These are phyloP conservation scores for Ascomycota sp. DNA, from an alignment of 2,329 filamentous ascomycete species.

Conservation along the genomic window DNA sequence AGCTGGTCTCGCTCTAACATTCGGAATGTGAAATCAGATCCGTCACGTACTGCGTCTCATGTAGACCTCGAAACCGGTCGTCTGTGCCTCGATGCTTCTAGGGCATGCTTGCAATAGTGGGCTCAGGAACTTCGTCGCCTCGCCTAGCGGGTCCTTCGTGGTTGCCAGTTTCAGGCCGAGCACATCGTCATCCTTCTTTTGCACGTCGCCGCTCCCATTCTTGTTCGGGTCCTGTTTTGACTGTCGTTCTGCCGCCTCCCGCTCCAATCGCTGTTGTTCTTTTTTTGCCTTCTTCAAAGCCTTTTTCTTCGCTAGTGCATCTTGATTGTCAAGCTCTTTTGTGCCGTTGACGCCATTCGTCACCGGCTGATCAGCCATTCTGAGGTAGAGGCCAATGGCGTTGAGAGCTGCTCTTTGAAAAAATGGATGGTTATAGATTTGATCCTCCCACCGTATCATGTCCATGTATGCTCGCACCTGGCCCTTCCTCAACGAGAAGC, in stretches of 20 bases:
- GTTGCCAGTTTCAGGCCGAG: conserved; percentile 60
- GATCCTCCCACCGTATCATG: conserved; percentile 93
- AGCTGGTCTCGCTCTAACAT: not conserved
- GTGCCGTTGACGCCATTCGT: conserved; percentile 41
- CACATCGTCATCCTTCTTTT: conserved; percentile 84
- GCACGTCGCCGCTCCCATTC: conserved; percentile 42
- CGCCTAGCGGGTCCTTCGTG: conserved; percentile 64
- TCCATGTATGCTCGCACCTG: conserved; percentile 89
- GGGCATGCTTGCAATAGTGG: conserved; percentile 70
- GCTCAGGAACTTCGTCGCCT: conserved; percentile 68
- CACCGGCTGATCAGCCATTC: conserved; percentile 55
- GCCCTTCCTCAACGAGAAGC: conserved; percentile 89
- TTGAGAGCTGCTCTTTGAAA: conserved; percentile 68
- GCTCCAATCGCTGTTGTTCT: conserved; percentile 42
- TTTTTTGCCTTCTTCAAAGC: conserved; percentile 79
- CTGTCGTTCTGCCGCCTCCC: conserved; percentile 58
- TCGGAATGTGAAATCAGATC: too few species aligned
- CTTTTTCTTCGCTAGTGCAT: conserved; percentile 59
- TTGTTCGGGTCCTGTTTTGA: conserved; percentile 74
- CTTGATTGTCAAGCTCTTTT: conserved; percentile 28
- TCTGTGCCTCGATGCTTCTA: conserved; percentile 62
- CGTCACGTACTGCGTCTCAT: conserved; percentile 52
- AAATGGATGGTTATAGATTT: conserved; percentile 78
- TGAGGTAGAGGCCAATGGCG: conserved; percentile 62
- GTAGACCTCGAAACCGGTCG: conserved; percentile 77